Percentiles rank a stretch among this genome's conserved stretches.
Evolutionary conservation across 352 stramenopile species (phyloP).

Genomic region (Globisporangium perplexum): DNA sequence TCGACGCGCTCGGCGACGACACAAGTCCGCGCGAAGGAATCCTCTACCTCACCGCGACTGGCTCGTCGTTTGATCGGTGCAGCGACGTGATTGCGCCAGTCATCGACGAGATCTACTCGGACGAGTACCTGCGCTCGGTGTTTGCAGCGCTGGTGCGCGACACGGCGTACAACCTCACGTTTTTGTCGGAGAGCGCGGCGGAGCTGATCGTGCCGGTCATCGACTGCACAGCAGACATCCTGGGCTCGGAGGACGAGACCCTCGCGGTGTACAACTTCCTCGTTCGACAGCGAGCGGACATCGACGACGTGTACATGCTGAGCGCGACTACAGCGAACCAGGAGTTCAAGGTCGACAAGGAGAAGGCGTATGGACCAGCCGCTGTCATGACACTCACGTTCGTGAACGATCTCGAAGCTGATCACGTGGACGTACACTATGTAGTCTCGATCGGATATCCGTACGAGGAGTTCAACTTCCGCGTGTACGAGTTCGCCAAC

Average conservation of each 20-base stretch:
- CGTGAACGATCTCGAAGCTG: constrained; percentile 21
- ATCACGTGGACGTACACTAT: constrained; percentile 13
- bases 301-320: constrained; percentile 19
- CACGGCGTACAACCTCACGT: constrained; percentile 12
- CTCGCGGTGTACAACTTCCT: constrained; percentile 31
- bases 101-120: constrained; percentile 5
- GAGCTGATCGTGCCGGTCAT: constrained; percentile 38
- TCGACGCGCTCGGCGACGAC: constrained; percentile 7
- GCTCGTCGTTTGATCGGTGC: constrained; percentile 6
- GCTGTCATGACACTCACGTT: constrained; percentile 20
- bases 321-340: constrained; percentile 30
- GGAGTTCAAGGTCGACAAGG: constrained; percentile 22
- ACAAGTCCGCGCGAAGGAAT: constrained; percentile 3
- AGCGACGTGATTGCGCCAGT: background rate
- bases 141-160: constrained; percentile 5
- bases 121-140: constrained; percentile 7
- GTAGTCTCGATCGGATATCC: constrained; percentile 26
- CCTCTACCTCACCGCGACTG: constrained; percentile 4
- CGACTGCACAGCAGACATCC: constrained; percentile 28
- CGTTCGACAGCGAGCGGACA: constrained; percentile 19
- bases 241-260: constrained; percentile 16
- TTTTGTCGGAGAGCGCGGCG: background rate
- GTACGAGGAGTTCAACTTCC: constrained; percentile 16
- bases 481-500: constrained; percentile 22
- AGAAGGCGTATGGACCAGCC: constrained; percentile 20